Evolutionary conservation across 192 early-diverging fungal genomes (phyloP).

Genomic region (Backusella tarrabulga): DNA sequence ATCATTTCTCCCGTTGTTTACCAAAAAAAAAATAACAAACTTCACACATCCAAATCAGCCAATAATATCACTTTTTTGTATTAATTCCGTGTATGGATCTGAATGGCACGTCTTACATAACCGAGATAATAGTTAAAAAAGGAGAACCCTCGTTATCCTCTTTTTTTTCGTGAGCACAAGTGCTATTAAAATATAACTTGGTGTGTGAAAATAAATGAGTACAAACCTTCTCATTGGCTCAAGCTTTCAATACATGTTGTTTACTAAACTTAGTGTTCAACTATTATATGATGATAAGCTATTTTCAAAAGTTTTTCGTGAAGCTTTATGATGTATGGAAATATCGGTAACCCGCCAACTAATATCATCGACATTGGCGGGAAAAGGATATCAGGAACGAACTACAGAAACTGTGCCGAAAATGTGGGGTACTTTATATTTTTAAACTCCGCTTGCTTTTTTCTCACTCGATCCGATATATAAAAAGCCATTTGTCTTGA

Average conservation of each 20-base stretch:
- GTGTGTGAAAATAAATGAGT: not conserved
- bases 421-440: not conserved
- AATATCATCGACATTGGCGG: not conserved
- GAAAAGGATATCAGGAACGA: not conserved
- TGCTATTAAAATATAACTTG: not conserved
- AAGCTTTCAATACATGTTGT: not conserved
- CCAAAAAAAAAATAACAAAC: not conserved
- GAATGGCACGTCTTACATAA: not conserved
- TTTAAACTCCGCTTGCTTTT: not conserved
- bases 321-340: not conserved
- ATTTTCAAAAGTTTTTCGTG: not conserved
- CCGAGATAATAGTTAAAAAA: not conserved
- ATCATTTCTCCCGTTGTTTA: not conserved
- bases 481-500: not conserved
- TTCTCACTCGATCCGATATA: not conserved
- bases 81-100: not conserved
- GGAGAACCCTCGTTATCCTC: not conserved
- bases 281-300: not conserved
- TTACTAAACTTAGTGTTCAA: not conserved
- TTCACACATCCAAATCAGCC: not conserved
- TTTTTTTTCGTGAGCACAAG: not conserved
- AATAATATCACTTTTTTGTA: not conserved
- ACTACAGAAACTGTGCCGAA: not conserved
- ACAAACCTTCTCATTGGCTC: not conserved
- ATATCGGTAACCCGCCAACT: not conserved